Conservation (phyloP, 1,284 basidiomycete species). For the Grifola frondosa region DNA sequence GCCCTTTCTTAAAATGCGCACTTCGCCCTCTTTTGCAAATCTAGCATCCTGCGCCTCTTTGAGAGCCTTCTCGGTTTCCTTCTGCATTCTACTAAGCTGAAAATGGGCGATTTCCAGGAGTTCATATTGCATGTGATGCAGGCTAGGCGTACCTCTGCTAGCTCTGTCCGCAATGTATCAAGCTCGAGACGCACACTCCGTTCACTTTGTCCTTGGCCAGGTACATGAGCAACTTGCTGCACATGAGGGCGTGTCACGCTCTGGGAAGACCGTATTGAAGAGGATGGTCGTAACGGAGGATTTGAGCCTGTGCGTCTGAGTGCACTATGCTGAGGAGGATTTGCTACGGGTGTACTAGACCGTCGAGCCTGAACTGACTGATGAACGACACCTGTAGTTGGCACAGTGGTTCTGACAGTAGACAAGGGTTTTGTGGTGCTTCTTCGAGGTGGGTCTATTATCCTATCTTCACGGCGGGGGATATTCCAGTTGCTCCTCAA, state of each 20-base stretch:
- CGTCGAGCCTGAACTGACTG: too few relatives aligned
- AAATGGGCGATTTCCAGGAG: conserved; percentile 2
- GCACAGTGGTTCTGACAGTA: too few relatives aligned
- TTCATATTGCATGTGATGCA: background rate
- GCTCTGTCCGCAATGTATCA: conserved; percentile 40
- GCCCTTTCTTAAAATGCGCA: conserved; percentile 53
- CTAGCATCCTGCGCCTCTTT: conserved; percentile 48
- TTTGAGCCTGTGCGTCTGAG: too few relatives aligned
- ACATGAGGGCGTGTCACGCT: too few relatives aligned
- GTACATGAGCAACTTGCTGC: too few relatives aligned
- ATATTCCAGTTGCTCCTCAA: conserved; percentile 5
- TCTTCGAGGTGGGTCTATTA: too few relatives aligned
- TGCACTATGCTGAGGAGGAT: too few relatives aligned
- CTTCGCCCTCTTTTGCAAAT: conserved; percentile 60
- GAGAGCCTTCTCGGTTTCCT: conserved; percentile 42
- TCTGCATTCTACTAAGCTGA: conserved; percentile 53
- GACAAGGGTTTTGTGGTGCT: too few relatives aligned
- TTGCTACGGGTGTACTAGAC: too few relatives aligned
- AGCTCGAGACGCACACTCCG: conserved; percentile 19
- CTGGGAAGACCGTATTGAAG: too few relatives aligned
- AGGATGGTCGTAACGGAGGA: too few relatives aligned
- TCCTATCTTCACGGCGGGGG: background rate
- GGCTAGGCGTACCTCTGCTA: conserved; percentile 44
- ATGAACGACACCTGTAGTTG: too few relatives aligned
- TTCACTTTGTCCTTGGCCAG: conserved; percentile 11